A percentile compares a stretch with the other conserved stretches of the same genome.
Conservation (phyloP, 1,284 basidiomycete species). For the Termitomyces sp. region DNA sequence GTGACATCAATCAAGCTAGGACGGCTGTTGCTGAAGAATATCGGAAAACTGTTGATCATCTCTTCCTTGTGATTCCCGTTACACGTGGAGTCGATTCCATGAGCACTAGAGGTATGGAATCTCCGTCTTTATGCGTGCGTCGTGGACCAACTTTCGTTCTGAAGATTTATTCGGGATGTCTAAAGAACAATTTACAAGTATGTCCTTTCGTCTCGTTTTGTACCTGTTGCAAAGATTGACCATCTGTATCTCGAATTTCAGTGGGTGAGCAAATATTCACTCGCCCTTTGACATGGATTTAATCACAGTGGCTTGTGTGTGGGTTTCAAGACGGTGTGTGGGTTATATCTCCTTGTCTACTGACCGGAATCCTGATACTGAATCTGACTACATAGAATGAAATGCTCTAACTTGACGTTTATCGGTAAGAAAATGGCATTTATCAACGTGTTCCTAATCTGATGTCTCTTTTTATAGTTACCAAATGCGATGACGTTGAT, state of each 20-base stretch:
- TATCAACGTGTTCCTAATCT: no score
- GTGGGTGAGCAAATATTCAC: no score
- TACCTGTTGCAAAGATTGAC: no score
- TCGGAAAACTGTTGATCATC: constrained; percentile 1
- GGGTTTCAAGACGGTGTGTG: constrained; percentile 1
- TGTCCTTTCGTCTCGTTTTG: not conserved
- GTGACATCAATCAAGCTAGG: no score
- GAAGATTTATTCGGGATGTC: constrained; percentile 3
- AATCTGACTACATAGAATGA: not conserved
- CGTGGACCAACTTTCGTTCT: not conserved
- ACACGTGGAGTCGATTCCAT: not conserved
- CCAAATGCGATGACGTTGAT: not conserved
- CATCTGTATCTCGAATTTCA: no score
- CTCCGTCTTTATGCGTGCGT: no score
- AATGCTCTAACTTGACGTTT: constrained; percentile 4
- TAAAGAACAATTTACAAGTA: constrained; percentile 1
- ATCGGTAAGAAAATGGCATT: constrained; percentile 8
- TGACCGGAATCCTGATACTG: not conserved
- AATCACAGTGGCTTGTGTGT: constrained; percentile 7
- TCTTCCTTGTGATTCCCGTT: constrained; percentile 3
- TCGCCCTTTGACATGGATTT: no score
- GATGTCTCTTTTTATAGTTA: not conserved
- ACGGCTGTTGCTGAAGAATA: constrained; percentile 1
- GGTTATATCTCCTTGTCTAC: not conserved
- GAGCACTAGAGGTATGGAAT: not conserved